Percentiles rank a stretch among this genome's conserved stretches.
Evolutionary conservation across 805 yeast genomes (phyloP).

Genomic region (Clavispora phyllophila): DNA sequence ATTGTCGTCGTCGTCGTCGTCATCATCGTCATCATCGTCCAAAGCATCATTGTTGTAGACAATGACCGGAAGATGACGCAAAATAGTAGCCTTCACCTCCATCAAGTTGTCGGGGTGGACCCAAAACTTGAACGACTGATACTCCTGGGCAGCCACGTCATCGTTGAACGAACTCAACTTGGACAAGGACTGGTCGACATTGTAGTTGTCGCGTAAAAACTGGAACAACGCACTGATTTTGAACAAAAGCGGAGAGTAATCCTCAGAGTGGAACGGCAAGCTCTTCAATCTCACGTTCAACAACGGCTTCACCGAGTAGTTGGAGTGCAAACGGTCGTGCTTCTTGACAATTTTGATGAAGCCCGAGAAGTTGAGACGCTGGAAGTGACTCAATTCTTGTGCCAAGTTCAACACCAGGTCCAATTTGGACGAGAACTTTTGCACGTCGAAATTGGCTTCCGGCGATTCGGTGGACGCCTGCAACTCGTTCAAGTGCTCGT

Average conservation of each 20-base stretch:
- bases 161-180: conserved; percentile 47
- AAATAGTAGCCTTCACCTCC: conserved; percentile 95
- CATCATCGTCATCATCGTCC: conserved; percentile 48
- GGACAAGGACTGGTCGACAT: conserved; percentile 43
- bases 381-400: conserved; percentile 82
- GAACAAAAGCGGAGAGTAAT: conserved; percentile 85
- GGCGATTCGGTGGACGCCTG: conserved; percentile 51
- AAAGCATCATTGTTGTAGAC: conserved; percentile 58
- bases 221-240: conserved; percentile 78
- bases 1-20: conserved; percentile 18
- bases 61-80: conserved; percentile 88
- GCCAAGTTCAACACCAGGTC: conserved; percentile 74
- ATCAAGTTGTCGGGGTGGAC: conserved; percentile 92
- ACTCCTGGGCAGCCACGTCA: conserved; percentile 32
- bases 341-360: conserved; percentile 91
- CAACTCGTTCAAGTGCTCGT: conserved; percentile 55
- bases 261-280: conserved; percentile 91
- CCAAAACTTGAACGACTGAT: conserved; percentile 84
- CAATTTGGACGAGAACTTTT: conserved; percentile 57
- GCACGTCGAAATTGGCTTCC: conserved; percentile 46
- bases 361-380: conserved; percentile 90
- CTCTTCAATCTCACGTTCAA: conserved; percentile 81
- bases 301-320: conserved; percentile 85
- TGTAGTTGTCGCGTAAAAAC: conserved; percentile 70
- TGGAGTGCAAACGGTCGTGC: conserved; percentile 86